These are phyloP conservation scores for Phytophthora citrophthora DNA, from an alignment of 352 stramenopile genomes.

Conservation along the genomic window DNA sequence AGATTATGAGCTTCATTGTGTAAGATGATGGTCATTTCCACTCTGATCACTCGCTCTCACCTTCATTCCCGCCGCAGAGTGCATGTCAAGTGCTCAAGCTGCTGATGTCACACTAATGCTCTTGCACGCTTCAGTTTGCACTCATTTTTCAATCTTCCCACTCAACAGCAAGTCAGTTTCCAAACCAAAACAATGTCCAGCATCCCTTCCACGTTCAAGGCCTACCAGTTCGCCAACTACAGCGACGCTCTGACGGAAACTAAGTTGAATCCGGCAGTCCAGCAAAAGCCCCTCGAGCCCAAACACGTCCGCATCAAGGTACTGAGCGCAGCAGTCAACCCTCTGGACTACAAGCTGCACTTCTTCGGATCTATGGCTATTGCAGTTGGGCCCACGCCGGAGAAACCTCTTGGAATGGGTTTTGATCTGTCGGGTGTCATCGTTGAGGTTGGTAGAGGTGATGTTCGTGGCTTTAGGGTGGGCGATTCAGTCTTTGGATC, in stretches of 20 bases:
- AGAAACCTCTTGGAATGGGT: conserved; percentile 44
- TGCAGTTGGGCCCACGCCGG: conserved; percentile 14
- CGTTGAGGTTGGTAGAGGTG: conserved; percentile 15
- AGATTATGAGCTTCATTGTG: conserved; percentile 7
- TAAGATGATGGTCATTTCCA: background rate
- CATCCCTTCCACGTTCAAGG: conserved; percentile 29
- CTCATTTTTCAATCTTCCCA: conserved; percentile 14
- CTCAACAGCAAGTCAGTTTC: conserved; percentile 11
- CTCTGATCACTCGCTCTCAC: conserved; percentile 10
- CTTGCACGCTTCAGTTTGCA: background rate
- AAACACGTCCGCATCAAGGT: conserved; percentile 29
- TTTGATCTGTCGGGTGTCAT: conserved; percentile 42
- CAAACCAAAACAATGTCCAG: conserved; percentile 6
- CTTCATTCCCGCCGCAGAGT: conserved; percentile 22
- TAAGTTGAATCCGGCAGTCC: conserved; percentile 25
- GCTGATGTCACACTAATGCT: background rate
- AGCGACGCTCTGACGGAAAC: conserved; percentile 19
- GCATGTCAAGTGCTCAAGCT: conserved; percentile 7
- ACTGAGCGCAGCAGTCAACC: conserved; percentile 32
- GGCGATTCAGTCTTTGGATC: conserved; percentile 37
- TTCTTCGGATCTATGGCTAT: conserved; percentile 15
- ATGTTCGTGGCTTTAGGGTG: conserved; percentile 31
- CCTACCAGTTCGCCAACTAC: conserved; percentile 32
- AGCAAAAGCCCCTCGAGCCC: conserved; percentile 18
- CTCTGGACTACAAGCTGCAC: conserved; percentile 41